Evolutionary conservation across 441 rosid species (phyloP), one percentile per base, ranked within the genome.

Genomic region (Brassica balearica): DNA sequence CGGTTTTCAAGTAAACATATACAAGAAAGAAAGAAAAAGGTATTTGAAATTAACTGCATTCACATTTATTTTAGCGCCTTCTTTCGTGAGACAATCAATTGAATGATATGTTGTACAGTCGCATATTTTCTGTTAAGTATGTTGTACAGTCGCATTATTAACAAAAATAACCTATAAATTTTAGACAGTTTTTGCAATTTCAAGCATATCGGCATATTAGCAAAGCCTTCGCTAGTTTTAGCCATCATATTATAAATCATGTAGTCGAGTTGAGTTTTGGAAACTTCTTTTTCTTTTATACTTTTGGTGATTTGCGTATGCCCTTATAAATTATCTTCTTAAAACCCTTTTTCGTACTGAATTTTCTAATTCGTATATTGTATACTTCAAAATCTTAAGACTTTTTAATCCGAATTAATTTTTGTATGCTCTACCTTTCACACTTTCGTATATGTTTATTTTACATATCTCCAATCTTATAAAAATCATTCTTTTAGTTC

Each of bases 21-120:
- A 7, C 25, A 56, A 56, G 61, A 56, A 78, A 11, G 14, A 68
- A 38, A 55, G 15, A 38, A 41, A 68, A 17, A 5, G 1, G 11
- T 80, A 14, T 80, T 38, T 75, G 29, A 63, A 70, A 64, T 69
- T 63, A 29, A 74, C 63, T 65, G 51, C 11, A 10, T 32, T 70
- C 69, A 80, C 79, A 80, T 80, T 65, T 75, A 70, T 80, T 80
- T 80, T 80, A 70, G 79, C 69, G 79, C 82, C 74, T 46, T 70
- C 36, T 17, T 22, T 74, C 69, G 68, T 74, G 67, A 70, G 82
- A 74, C 76, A 70, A 14, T 70, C 76, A 69, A 75, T 70, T 80
- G 72, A 80, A 80, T 69, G 76, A 43, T 22, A 69, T 56, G 62
- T 19, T 8, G 62, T 56, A 56, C 62, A 19, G 10, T 55, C 61